Base-by-base conservation (phyloP, 176 grass and related monocot genomes). In the Oryza rufipogon region DNA sequence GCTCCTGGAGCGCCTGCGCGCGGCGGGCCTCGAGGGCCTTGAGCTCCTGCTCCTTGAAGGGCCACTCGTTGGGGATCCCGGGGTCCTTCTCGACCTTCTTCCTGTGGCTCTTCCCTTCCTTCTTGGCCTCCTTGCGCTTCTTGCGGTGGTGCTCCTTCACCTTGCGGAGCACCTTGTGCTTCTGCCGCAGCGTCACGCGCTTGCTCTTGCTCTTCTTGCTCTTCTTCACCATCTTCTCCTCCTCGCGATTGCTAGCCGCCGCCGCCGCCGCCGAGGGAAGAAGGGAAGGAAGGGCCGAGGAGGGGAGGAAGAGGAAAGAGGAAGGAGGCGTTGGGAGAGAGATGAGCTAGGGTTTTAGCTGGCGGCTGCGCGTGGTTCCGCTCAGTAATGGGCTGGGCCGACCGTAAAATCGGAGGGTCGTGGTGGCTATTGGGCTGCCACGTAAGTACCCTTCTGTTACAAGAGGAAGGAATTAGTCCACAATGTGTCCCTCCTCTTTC, bases 201-300 rank as follows among this genome's bases (percentile, higher is more conserved):
- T 99, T 99, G 82, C 96, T 99, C 84, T 99, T 99, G 83, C 93
- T 98, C 86, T 98, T 98, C 89, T 98, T 98, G 60, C 96, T 98
- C 79, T 86, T 88, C 89, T 97, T 97, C 78, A 90, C 87, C 92
- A 97, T 97, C 78, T 3, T 70, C 26, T 9, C 17, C 58, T 16
- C 13, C 36, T 42, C 2, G 8, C 19, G 36, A 19, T 44, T 71
- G 36, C 36, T 45, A 44, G 33, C 20, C 48, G 80, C 32, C 19
- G 30, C 7, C 30, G 28, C 38, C 38, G 64, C 1, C 11, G 36
- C 16, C 61, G 52, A 52, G 11, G 16, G 16, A 28, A 38, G 10
- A 41, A 8, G 15, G 11, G 9, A 20, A 39, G 14, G 39, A 82
- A 25, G 15, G 60, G 38, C 47, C 47, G 47, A 49, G 34, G 80